These are phyloP conservation scores for Sclerotinia spermophila DNA, from an alignment of 2,329 filamentous ascomycete species.

Conservation along the genomic window DNA sequence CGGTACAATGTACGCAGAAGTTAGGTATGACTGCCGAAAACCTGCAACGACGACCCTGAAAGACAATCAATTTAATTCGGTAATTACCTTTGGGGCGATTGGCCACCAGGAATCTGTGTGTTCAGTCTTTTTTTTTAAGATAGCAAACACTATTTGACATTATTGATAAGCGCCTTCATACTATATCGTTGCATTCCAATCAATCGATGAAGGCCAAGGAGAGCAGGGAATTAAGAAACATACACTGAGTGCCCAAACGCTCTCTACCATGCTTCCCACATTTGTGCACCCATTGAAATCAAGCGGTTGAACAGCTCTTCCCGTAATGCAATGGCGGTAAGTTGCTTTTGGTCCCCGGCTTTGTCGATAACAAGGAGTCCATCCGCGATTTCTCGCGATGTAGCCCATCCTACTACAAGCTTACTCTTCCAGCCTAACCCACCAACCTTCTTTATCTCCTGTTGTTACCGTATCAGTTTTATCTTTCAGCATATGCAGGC, in stretches of 20 bases:
- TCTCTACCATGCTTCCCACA: constrained; percentile 72
- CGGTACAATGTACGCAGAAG: background rate
- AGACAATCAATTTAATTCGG: background rate
- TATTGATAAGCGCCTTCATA: background rate
- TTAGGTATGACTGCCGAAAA: background rate
- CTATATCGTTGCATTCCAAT: background rate
- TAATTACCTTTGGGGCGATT: no score
- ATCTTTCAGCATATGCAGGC: background rate
- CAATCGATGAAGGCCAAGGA: background rate
- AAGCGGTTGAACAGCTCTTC: constrained; percentile 81
- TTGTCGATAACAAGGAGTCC: constrained; percentile 48
- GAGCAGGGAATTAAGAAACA: background rate
- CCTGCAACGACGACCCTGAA: background rate
- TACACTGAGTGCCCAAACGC: background rate
- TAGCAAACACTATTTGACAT: background rate
- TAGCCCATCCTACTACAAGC: constrained; percentile 75
- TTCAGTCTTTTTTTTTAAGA: background rate
- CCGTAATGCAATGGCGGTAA: constrained; percentile 69
- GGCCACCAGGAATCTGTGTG: background rate
- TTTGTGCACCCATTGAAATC: constrained; percentile 72
- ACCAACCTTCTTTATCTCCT: constrained; percentile 73
- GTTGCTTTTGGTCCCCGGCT: constrained; percentile 51
- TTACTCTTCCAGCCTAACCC: constrained; percentile 84
- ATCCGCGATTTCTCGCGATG: constrained; percentile 70
- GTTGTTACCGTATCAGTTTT: background rate